Evolutionary conservation across 2,329 filamentous ascomycete genomes (phyloP), one percentile per base, ranked within the genome.

Genomic region (Byssothecium circinans): DNA sequence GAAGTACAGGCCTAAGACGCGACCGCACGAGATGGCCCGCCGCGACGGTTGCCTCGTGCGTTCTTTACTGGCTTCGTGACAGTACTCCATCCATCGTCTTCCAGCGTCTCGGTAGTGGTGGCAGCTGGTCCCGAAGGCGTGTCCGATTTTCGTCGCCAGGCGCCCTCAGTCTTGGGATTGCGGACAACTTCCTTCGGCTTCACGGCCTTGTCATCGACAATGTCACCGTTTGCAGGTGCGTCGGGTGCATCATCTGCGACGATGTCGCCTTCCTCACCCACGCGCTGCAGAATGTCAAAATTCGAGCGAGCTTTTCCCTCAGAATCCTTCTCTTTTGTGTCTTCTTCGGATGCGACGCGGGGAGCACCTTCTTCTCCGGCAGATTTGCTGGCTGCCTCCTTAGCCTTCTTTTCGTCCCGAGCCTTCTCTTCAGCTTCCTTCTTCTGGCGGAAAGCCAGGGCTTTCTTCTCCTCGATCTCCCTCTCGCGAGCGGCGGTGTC

Each of bases 401-500:
- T 79, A 23, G 73, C 71, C 46, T 74, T 74, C 69, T 79, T 82
- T 57, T 85, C 84, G 42, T 84, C 89, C 72, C 89, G 91, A 36
- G 83, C 86, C 77, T 91, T 94, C 54, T 94, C 89, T 1, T 94
- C 89, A 1, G 86, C 84, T 61, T 95, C 91, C 67, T 86, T 88
- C 82, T 95, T 95, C 72, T 94, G 86, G 55, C 85, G 85, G 20
- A 91, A 54, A 6, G 82, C 81, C 49, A 88, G 78, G 63, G 88
- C 78, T 57, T 88, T 82, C 80, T 90, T 95, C 75, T 96, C 90
- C 64, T 95, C 92, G 48, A 99, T 85, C 71, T 95, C 86, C 62
- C 86, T 87, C 76, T 97, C 92, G 57, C 89, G 86, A 12, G 91
- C 82, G 37, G 89, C 88, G 38, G 92, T 97, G 74, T 99, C 91